Conservation (phyloP, 2,329 filamentous ascomycete genomes). For the Aspergillus texensis region DNA sequence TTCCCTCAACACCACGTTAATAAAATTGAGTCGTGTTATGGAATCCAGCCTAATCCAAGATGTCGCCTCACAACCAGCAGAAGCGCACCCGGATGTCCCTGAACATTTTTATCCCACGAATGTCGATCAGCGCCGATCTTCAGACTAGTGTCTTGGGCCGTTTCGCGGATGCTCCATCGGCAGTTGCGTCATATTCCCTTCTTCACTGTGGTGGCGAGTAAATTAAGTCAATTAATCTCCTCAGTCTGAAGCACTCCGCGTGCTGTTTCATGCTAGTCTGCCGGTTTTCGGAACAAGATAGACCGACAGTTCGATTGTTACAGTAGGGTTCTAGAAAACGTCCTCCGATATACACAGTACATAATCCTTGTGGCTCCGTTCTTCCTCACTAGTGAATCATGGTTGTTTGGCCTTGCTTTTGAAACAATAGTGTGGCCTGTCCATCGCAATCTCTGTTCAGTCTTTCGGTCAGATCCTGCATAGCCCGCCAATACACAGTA, state of each 20-base stretch:
- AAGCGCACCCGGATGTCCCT: neutral
- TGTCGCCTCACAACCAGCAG: neutral
- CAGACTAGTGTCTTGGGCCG: neutral
- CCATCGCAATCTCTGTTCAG: neutral
- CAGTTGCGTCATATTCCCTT: neutral
- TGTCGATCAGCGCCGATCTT: conserved; percentile 6
- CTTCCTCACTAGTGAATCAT: neutral
- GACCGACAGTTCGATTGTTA: neutral
- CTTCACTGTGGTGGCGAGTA: neutral
- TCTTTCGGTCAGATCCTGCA: neutral
- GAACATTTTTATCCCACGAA: neutral
- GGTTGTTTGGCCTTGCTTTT: neutral
- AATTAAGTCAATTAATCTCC: neutral
- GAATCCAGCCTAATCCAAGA: too few species aligned
- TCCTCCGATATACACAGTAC: too few species aligned
- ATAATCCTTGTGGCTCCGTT: neutral
- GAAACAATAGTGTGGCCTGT: neutral
- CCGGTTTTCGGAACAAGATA: neutral
- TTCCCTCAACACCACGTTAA: neutral
- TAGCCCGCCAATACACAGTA: neutral
- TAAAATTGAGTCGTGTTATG: neutral
- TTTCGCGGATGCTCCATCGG: neutral
- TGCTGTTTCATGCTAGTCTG: neutral
- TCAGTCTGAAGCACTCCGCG: neutral
- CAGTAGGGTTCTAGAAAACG: neutral